Conservation (phyloP, 192 early-diverging fungal genomes). For the Bifiguratus adelaidae region DNA sequence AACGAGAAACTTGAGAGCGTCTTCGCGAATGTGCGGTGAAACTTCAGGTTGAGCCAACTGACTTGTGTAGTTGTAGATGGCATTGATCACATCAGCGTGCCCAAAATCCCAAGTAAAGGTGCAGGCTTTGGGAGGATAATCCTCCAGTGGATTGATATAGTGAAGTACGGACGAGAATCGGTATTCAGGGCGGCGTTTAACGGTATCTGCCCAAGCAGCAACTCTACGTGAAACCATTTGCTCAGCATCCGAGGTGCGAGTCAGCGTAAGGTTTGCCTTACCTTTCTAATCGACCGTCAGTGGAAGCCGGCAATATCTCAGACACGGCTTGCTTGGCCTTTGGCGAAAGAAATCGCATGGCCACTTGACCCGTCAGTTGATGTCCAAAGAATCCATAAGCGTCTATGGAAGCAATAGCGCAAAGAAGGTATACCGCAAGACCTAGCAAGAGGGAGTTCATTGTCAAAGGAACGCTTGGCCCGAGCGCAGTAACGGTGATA, state of each 20-base stretch:
- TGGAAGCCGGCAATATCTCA: constrained; percentile 8
- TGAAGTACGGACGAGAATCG: constrained; percentile 11
- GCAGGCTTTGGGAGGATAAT: constrained; percentile 26
- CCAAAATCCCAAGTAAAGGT: constrained; percentile 6
- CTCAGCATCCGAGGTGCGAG: neutral
- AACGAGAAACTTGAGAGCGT: constrained; percentile 26
- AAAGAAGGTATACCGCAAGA: no score
- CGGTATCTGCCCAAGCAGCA: constrained; percentile 7
- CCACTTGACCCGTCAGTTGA: constrained; percentile 7
- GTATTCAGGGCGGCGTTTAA: neutral
- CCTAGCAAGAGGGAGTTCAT: no score
- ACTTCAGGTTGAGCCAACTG: constrained; percentile 10
- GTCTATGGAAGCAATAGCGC: no score
- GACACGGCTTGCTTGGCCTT: constrained; percentile 5
- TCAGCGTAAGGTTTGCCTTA: no score
- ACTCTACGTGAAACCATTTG: constrained; percentile 3
- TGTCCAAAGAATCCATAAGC: neutral
- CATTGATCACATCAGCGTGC: constrained; percentile 20
- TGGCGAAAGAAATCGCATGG: constrained; percentile 23
- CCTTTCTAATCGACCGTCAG: constrained; percentile 17
- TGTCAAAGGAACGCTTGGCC: no score
- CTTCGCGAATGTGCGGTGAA: neutral
- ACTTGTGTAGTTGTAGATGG: constrained; percentile 22
- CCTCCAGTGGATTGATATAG: constrained; percentile 12
- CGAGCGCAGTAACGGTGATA: no score